Conservation (phyloP, 176 grass and related monocot species). For the Oryza australiensis region DNA sequence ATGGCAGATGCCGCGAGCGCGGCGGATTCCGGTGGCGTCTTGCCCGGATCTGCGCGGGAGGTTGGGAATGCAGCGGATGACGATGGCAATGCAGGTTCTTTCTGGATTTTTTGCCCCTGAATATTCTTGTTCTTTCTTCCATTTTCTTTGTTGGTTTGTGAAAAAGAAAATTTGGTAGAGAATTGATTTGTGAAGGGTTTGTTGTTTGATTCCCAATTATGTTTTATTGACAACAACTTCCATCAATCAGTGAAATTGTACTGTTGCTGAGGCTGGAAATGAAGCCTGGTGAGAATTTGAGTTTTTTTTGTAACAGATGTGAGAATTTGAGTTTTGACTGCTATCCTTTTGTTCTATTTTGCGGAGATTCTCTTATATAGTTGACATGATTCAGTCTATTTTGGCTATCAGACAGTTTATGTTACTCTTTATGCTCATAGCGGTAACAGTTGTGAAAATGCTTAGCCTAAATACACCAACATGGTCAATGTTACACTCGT, state of each 20-base stretch:
- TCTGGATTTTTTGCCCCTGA: background rate
- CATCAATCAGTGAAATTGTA: constrained; percentile 24
- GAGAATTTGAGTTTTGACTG: constrained; percentile 4
- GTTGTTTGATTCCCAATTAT: background rate
- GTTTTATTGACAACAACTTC: background rate
- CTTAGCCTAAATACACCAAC: background rate
- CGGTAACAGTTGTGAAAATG: background rate
- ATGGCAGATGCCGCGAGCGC: constrained; percentile 7
- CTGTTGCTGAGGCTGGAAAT: background rate
- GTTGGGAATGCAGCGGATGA: background rate
- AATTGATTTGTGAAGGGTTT: constrained; percentile 25
- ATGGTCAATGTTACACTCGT: background rate
- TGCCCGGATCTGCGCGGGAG: constrained; percentile 42
- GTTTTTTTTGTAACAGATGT: background rate
- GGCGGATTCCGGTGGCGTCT: constrained; percentile 6
- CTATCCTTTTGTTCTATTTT: constrained; percentile 1
- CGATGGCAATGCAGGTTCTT: constrained; percentile 31
- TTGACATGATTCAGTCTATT: background rate
- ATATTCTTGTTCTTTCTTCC: constrained; percentile 1
- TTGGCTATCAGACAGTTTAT: constrained; percentile 5
- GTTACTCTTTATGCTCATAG: constrained; percentile 11
- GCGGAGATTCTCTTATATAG: background rate
- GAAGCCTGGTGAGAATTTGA: background rate
- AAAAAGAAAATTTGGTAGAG: background rate
- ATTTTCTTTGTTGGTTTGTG: constrained; percentile 28